Evolutionary conservation across 2,329 filamentous ascomycete genomes (phyloP).

Genomic region (Xylaria arbuscula): DNA sequence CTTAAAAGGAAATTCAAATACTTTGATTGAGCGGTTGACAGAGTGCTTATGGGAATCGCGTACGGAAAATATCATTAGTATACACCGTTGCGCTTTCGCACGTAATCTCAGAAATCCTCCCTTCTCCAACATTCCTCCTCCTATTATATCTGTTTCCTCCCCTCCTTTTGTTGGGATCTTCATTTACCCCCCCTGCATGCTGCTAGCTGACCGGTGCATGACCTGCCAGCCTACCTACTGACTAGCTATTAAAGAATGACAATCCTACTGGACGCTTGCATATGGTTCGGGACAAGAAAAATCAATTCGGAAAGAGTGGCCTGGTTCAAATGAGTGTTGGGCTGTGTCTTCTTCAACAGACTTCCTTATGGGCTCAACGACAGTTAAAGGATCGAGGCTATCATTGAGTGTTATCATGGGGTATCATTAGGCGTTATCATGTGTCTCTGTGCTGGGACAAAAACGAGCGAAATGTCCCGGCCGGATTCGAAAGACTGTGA

Average conservation of each 20-base stretch:
- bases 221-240: conserved; percentile 4
- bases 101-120: conserved; percentile 10
- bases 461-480: conserved; percentile 19
- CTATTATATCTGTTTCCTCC: not conserved
- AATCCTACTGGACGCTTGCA: not conserved
- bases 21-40: not conserved
- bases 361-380: not conserved
- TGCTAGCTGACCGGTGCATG: conserved; percentile 2
- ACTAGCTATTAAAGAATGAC: conserved; percentile 23
- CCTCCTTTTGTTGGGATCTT: not conserved
- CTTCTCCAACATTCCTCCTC: conserved; percentile 5
- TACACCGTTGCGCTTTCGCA: not conserved
- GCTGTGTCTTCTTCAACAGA: conserved; percentile 8
- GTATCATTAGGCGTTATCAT: not conserved
- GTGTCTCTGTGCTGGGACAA: not conserved
- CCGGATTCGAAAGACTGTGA: conserved; percentile 14
- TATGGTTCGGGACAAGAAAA: conserved; percentile 12
- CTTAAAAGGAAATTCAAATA: not conserved
- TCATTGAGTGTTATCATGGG: conserved; percentile 1
- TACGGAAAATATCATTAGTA: not conserved
- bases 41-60: not conserved
- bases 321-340: conserved; percentile 20
- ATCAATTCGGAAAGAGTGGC: not conserved
- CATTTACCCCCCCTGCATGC: not conserved
- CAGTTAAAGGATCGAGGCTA: conserved; percentile 3